These are phyloP conservation scores for Boletus mariae DNA, from an alignment of 1,284 basidiomycete species.

Conservation along the genomic window DNA sequence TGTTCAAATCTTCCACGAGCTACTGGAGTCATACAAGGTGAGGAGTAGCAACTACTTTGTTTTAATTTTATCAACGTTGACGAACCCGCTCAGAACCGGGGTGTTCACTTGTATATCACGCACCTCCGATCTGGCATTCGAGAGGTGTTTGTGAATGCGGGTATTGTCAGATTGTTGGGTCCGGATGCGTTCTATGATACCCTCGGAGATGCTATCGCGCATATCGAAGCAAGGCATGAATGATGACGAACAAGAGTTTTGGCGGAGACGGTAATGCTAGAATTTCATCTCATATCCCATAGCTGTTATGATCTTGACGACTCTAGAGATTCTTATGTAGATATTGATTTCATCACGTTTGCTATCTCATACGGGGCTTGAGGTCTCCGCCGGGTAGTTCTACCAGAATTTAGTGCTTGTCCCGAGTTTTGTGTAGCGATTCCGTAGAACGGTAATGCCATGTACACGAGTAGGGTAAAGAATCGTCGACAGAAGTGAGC, in stretches of 20 bases:
- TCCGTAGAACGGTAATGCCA: too few relatives aligned
- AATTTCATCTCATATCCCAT: not conserved
- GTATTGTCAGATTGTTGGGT: slow-evolving; percentile 63
- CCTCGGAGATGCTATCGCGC: slow-evolving; percentile 62
- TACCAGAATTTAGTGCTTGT: not conserved
- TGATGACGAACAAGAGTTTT: not conserved
- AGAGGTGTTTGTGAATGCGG: slow-evolving; percentile 63
- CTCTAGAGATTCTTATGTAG: not conserved
- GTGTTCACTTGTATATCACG: slow-evolving; percentile 74
- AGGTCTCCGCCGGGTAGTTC: not conserved
- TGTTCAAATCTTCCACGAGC: slow-evolving; percentile 80
- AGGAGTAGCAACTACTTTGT: slow-evolving; percentile 4
- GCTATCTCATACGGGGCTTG: not conserved
- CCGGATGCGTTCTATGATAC: slow-evolving; percentile 69
- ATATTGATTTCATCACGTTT: not conserved
- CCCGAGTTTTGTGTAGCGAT: too few relatives aligned
- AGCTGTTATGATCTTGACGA: not conserved
- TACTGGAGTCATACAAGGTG: slow-evolving; percentile 74
- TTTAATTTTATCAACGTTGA: not conserved
- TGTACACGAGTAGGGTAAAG: too few relatives aligned
- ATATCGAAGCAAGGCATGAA: slow-evolving; percentile 34
- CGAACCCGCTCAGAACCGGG: slow-evolving; percentile 47
- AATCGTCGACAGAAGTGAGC: too few relatives aligned
- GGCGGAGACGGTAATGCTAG: not conserved
- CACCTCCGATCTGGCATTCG: slow-evolving; percentile 62